phyloP scores from a whole-genome alignment of 257 asterid species.

The Linaria vulgaris region DNA sequence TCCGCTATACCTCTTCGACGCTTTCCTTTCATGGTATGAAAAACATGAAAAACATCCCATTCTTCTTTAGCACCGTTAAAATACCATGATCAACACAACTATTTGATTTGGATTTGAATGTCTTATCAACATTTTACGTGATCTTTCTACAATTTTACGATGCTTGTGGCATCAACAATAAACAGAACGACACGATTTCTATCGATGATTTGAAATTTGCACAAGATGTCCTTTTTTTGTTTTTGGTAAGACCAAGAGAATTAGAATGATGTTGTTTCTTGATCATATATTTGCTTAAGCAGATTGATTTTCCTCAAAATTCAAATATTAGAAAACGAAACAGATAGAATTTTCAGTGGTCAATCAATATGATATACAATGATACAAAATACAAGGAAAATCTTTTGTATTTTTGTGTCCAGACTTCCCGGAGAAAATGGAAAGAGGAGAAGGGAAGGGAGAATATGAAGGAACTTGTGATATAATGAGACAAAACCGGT shows the following conservation, averaged over 20 bases:
- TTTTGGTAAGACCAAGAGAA: neutral
- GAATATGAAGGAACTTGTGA: too few relatives aligned
- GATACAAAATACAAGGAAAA: neutral
- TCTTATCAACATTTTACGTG: neutral
- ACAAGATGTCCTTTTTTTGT: neutral
- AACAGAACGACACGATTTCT: too few relatives aligned
- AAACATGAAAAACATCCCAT: constrained; percentile 89
- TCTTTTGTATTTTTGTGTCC: too few relatives aligned
- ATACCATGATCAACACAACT: constrained; percentile 19
- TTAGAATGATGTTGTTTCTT: neutral
- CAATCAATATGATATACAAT: neutral
- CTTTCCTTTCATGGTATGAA: constrained; percentile 47
- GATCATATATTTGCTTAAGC: constrained; percentile 2
- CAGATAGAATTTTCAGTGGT: neutral
- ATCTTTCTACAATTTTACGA: too few relatives aligned
- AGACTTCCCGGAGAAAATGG: too few relatives aligned
- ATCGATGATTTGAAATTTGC: too few relatives aligned
- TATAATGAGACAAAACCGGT: too few relatives aligned
- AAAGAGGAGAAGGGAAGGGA: too few relatives aligned
- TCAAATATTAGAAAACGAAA: neutral
- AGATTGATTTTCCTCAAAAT: neutral
- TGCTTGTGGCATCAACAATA: neutral
- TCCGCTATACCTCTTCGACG: constrained; percentile 36
- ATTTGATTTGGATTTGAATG: constrained; percentile 10
- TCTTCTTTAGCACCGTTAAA: constrained; percentile 29